These are phyloP conservation scores for Aspergillus egyptiacus DNA, from an alignment of 495 filamentous ascomycete genomes.

Conservation along the genomic window DNA sequence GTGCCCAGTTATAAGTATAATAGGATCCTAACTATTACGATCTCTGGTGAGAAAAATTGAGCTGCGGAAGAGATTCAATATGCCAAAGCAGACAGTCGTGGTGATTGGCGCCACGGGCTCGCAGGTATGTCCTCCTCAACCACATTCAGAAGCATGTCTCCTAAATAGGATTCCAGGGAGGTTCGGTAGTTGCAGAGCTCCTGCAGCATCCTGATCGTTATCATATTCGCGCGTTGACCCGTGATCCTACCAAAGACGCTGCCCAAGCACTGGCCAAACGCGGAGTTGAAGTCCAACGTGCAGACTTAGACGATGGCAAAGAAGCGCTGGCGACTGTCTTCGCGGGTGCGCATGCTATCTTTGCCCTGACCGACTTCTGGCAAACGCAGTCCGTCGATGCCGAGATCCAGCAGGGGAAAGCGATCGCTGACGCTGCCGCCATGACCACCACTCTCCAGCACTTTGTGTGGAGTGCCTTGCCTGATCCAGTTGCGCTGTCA, in stretches of 20 bases:
- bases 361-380: slow-evolving; percentile 7
- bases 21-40: too few species aligned
- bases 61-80: not conserved
- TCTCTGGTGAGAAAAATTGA: too few species aligned
- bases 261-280: not conserved
- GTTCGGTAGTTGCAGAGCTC: slow-evolving; percentile 1
- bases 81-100: not conserved
- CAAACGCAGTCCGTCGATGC: not conserved
- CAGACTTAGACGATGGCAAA: not conserved
- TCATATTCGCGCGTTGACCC: slow-evolving; percentile 4
- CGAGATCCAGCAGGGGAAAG: slow-evolving; percentile 52
- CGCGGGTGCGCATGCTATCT: not conserved
- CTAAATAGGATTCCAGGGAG: not conserved
- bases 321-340: not conserved
- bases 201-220: not conserved
- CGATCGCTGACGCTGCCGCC: slow-evolving; percentile 45
- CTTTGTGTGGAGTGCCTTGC: slow-evolving; percentile 25
- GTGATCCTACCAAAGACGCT: slow-evolving; percentile 2
- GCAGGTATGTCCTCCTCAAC: not conserved
- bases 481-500: slow-evolving; percentile 27
- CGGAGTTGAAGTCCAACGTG: not conserved
- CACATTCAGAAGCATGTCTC: not conserved
- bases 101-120: not conserved
- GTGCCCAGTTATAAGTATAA: too few species aligned
- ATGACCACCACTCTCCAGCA: slow-evolving; percentile 21